phyloP scores from a whole-genome alignment of 2,329 filamentous ascomycete genomes.

The Aureobasidium melanogenum region DNA sequence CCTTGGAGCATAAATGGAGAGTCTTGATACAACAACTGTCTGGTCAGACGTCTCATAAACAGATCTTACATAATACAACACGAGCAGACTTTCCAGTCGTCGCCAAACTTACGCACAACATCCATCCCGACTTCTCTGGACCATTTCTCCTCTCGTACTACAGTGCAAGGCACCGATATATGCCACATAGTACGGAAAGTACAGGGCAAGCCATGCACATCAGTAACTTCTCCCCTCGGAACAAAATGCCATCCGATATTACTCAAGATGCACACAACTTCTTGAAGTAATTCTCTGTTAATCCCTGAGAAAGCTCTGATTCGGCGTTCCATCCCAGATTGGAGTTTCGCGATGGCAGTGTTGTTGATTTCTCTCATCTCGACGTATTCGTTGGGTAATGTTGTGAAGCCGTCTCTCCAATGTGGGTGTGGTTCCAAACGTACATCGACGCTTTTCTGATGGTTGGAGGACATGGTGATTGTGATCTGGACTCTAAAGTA shows the following conservation, averaged over 20 bases:
- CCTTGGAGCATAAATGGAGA: too few relatives aligned
- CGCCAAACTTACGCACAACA: too few relatives aligned
- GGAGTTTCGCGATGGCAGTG: background rate
- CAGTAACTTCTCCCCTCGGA: too few relatives aligned
- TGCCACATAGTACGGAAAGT: too few relatives aligned
- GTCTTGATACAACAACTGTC: too few relatives aligned
- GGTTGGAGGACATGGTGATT: background rate
- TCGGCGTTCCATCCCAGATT: background rate
- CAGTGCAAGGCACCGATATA: too few relatives aligned
- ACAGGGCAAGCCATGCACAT: too few relatives aligned
- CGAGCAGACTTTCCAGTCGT: too few relatives aligned
- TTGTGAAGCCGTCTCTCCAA: background rate
- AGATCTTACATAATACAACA: too few relatives aligned
- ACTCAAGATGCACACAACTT: background rate
- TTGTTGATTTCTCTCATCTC: background rate
- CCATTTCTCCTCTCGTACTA: too few relatives aligned
- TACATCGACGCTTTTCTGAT: background rate
- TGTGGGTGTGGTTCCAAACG: background rate
- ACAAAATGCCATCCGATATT: background rate
- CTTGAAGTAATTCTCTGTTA: background rate
- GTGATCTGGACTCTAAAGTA: background rate
- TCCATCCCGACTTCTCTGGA: too few relatives aligned
- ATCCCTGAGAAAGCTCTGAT: background rate
- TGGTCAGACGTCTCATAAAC: too few relatives aligned
- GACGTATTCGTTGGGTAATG: background rate